phyloP scores from a whole-genome alignment of 306 rosid genomes.

The Glycyrrhiza uralensis region DNA sequence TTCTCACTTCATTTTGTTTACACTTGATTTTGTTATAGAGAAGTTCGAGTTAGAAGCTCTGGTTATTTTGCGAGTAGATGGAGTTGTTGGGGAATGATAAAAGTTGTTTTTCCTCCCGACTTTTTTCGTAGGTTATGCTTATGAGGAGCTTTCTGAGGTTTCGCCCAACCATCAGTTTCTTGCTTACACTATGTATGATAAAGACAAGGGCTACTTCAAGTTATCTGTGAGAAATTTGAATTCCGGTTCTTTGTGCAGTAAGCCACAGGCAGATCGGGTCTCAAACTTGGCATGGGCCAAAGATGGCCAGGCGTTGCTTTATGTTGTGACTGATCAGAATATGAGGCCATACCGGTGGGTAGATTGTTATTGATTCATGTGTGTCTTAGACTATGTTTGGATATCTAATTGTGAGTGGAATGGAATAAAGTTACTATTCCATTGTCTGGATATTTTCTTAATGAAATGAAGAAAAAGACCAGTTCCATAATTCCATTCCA shows the following conservation, averaged over 20 bases:
- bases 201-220: constrained; percentile 71
- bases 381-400: neutral
- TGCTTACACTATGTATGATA: constrained; percentile 93
- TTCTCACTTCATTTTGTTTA: neutral
- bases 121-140: constrained; percentile 77
- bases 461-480: neutral
- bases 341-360: constrained; percentile 75
- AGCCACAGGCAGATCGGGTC: constrained; percentile 81
- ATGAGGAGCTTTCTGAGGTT: constrained; percentile 82
- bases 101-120: neutral
- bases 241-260: constrained; percentile 85
- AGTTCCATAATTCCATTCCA: neutral
- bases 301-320: constrained; percentile 80
- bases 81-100: constrained; percentile 12
- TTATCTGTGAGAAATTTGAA: constrained; percentile 85
- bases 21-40: neutral
- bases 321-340: constrained; percentile 78
- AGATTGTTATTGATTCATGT: neutral
- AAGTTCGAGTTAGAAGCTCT: neutral
- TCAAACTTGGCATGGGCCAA: constrained; percentile 90
- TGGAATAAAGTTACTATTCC: neutral
- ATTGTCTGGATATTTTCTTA: neutral
- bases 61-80: too few relatives aligned
- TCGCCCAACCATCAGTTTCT: constrained; percentile 83
- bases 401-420: neutral